Evolutionary conservation across 345 rosid species (phyloP).

Genomic region (Fremontodendron californicum): DNA sequence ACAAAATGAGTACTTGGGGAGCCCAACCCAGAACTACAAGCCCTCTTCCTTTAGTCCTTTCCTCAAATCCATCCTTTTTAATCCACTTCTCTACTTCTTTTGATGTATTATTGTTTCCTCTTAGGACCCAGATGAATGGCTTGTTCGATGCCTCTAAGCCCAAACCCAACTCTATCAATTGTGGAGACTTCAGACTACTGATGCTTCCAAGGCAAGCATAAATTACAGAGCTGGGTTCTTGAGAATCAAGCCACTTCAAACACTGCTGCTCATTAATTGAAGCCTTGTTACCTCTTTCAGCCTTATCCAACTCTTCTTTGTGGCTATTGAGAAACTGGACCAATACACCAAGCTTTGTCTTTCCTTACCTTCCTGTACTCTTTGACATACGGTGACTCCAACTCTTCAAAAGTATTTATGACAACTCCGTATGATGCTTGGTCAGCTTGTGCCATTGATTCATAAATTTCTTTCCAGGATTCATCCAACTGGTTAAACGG

Average conservation of each 20-base stretch:
- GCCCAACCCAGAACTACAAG: conserved; percentile 53
- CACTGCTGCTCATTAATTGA: conserved; percentile 22
- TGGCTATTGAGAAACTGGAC: conserved; percentile 42
- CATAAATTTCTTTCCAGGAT: conserved; percentile 11
- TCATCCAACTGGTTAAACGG: conserved; percentile 1
- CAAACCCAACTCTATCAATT: conserved; percentile 42
- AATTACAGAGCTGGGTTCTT: conserved; percentile 32
- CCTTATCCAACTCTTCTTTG: conserved; percentile 22
- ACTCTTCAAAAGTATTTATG: conserved; percentile 42
- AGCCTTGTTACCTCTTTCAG: conserved; percentile 34
- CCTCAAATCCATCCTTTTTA: conserved; percentile 30
- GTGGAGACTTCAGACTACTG: conserved; percentile 27
- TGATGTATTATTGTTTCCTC: conserved; percentile 19
- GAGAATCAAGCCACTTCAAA: conserved; percentile 41
- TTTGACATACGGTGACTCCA: conserved; percentile 35
- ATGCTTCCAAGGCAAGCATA: conserved; percentile 56
- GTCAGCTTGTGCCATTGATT: conserved; percentile 20
- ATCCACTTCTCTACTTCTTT: conserved; percentile 33
- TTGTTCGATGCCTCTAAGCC: conserved; percentile 46
- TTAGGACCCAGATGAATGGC: conserved; percentile 53
- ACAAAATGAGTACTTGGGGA: conserved; percentile 48
- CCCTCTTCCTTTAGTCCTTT: too few relatives aligned
- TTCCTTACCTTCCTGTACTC: conserved; percentile 29
- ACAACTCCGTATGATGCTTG: conserved; percentile 32
- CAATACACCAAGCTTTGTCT: conserved; percentile 51